Evolutionary conservation across 192 early-diverging fungal species (phyloP).

Genomic region (Lobosporangium transversale): DNA sequence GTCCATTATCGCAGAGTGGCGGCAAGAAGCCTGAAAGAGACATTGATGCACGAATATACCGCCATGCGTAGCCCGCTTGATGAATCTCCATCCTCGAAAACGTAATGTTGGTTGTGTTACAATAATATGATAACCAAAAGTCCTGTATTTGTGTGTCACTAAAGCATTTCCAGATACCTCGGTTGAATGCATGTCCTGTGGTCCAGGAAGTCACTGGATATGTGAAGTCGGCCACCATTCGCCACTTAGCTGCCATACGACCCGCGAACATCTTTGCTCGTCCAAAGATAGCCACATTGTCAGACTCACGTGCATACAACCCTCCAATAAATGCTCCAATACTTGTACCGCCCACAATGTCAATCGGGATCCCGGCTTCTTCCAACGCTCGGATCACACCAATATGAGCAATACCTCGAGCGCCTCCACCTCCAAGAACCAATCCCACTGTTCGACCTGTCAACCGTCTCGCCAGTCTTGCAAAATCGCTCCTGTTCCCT

Average conservation of each 20-base stretch:
- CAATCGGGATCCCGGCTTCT: slow-evolving; percentile 97
- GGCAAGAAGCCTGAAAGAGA: slow-evolving; percentile 95
- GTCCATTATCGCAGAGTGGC: slow-evolving; percentile 95
- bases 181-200: slow-evolving; percentile 95
- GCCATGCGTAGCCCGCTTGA: slow-evolving; percentile 94
- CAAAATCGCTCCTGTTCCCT: slow-evolving; percentile 62
- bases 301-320: slow-evolving; percentile 88
- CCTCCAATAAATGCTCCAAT: slow-evolving; percentile 97
- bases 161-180: slow-evolving; percentile 96
- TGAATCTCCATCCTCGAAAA: slow-evolving; percentile 94
- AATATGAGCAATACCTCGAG: slow-evolving; percentile 92
- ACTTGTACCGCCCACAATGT: slow-evolving; percentile 97
- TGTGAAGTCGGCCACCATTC: slow-evolving; percentile 91
- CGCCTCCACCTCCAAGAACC: slow-evolving; percentile 96
- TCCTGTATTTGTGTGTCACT: slow-evolving; percentile 95
- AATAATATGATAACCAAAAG: slow-evolving; percentile 96
- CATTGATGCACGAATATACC: slow-evolving; percentile 98
- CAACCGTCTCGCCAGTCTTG: slow-evolving; percentile 89
- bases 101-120: slow-evolving; percentile 96
- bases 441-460: slow-evolving; percentile 92
- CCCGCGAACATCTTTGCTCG: slow-evolving; percentile 85
- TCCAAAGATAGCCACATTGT: slow-evolving; percentile 89
- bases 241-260: slow-evolving; percentile 85
- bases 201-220: slow-evolving; percentile 94
- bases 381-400: slow-evolving; percentile 94